Percentiles rank a stretch among this genome's conserved stretches.
These are phyloP conservation scores for Pseudisothecium myosuroides DNA, from an alignment of 225 moss, liverwort and hornwort genomes.

Conservation along the genomic window DNA sequence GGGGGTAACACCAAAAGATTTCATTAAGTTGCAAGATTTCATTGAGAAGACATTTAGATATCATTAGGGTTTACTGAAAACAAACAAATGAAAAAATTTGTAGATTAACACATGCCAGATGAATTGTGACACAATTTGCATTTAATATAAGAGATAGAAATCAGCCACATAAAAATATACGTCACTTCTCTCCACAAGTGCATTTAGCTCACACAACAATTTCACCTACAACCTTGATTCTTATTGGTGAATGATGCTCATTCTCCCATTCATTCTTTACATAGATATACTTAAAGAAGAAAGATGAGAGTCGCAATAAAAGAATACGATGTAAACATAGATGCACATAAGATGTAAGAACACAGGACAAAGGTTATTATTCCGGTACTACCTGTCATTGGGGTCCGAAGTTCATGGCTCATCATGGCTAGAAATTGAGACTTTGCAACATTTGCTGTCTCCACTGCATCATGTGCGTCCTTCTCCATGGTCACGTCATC, in stretches of 20 bases:
- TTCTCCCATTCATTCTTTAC: background rate
- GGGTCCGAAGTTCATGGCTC: slow-evolving; percentile 92
- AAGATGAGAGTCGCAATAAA: background rate
- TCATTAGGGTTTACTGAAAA: background rate
- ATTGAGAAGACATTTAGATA: background rate
- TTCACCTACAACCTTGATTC: background rate
- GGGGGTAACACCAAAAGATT: background rate
- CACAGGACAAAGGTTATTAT: background rate
- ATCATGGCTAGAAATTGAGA: slow-evolving; percentile 96
- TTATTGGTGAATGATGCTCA: no score
- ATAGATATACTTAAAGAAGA: background rate
- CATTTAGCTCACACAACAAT: background rate
- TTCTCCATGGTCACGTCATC: slow-evolving; percentile 79
- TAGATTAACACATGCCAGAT: background rate
- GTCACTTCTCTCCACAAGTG: background rate
- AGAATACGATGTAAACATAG: background rate
- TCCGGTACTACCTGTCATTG: slow-evolving; percentile 49
- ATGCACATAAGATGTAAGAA: background rate
- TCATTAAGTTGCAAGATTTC: background rate
- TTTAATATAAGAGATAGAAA: background rate
- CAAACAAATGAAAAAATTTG: background rate
- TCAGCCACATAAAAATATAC: background rate
- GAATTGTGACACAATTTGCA: background rate
- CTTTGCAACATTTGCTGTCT: slow-evolving; percentile 71
- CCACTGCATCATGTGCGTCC: slow-evolving; percentile 66